Percentiles rank a stretch among this genome's conserved stretches.
phyloP scores from a whole-genome alignment of 768 basidiomycete genomes.

The Podaxis sp. region DNA sequence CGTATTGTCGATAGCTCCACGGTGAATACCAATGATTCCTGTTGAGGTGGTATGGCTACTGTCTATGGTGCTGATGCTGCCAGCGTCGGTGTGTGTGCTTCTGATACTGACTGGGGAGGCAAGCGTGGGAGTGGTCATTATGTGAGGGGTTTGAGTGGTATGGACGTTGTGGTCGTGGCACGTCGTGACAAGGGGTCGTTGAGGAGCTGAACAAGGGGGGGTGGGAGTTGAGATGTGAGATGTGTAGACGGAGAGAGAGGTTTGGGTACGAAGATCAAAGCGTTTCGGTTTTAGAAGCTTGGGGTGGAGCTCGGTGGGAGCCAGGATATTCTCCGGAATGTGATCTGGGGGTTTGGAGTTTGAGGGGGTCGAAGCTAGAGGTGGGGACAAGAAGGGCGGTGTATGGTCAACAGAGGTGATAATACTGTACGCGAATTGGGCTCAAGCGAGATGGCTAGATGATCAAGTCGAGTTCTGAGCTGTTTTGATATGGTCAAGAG shows the following conservation, averaged over 20 bases:
- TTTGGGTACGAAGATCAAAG: not conserved
- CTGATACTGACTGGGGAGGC: not conserved
- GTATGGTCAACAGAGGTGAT: not conserved
- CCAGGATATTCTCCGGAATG: not conserved
- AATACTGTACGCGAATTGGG: not conserved
- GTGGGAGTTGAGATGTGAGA: not conserved
- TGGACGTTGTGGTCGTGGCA: not conserved
- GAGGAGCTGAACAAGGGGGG: not conserved
- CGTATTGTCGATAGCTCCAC: slow-evolving; percentile 85
- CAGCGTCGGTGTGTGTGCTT: slow-evolving; percentile 1
- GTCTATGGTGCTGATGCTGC: not conserved
- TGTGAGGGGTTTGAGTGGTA: not conserved
- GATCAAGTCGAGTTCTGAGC: not conserved
- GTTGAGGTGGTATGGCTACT: not conserved
- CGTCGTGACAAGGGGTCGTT: not conserved
- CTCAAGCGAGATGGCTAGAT: not conserved
- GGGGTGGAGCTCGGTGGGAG: not conserved
- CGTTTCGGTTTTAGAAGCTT: not conserved
- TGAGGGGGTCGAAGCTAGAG: not conserved
- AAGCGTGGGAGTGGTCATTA: not conserved
- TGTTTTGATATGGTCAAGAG: not conserved
- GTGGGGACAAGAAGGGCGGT: not conserved
- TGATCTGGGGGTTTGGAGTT: not conserved
- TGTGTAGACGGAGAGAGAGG: not conserved
- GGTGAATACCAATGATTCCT: slow-evolving; percentile 45